Evolutionary conservation across 148 eudicot genomes (phyloP).

Genomic region (Dianthus caryophyllus): DNA sequence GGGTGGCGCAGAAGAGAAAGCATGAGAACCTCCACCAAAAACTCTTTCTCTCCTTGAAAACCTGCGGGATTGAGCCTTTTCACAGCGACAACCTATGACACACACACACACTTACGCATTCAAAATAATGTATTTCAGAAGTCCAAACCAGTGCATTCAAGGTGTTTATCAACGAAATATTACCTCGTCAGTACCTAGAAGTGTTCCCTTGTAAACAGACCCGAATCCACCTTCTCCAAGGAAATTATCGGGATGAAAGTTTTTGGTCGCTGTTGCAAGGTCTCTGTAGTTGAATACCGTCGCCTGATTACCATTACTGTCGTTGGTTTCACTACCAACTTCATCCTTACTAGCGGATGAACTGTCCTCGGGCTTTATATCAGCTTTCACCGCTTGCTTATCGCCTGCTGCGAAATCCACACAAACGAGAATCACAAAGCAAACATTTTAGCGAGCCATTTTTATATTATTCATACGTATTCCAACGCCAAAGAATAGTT

Average conservation of each 20-base stretch:
- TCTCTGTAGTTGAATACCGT: constrained; percentile 29
- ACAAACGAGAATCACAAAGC: no score
- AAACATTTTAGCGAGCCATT: no score
- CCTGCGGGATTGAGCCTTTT: constrained; percentile 53
- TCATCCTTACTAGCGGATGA: constrained; percentile 1
- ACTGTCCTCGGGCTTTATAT: constrained; percentile 1
- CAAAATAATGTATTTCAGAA: background rate
- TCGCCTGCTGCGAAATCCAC: constrained; percentile 19
- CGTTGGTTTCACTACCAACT: background rate
- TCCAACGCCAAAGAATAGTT: no score
- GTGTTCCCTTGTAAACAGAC: constrained; percentile 33
- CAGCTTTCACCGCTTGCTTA: constrained; percentile 14
- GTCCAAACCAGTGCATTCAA: no score
- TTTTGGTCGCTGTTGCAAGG: constrained; percentile 28
- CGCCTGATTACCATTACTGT: background rate
- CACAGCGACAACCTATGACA: constrained; percentile 49
- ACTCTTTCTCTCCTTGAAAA: constrained; percentile 62
- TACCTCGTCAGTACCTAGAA: constrained; percentile 22
- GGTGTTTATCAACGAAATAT: background rate
- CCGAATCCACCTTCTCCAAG: constrained; percentile 40
- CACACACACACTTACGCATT: background rate
- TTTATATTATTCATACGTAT: no score
- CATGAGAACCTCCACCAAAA: constrained; percentile 63
- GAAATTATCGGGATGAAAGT: constrained; percentile 31
- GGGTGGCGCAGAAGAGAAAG: constrained; percentile 58